Evolutionary conservation across 1,284 basidiomycete species (phyloP), one percentile per base, ranked within the genome.

Genomic region (Puccinia hordei): DNA sequence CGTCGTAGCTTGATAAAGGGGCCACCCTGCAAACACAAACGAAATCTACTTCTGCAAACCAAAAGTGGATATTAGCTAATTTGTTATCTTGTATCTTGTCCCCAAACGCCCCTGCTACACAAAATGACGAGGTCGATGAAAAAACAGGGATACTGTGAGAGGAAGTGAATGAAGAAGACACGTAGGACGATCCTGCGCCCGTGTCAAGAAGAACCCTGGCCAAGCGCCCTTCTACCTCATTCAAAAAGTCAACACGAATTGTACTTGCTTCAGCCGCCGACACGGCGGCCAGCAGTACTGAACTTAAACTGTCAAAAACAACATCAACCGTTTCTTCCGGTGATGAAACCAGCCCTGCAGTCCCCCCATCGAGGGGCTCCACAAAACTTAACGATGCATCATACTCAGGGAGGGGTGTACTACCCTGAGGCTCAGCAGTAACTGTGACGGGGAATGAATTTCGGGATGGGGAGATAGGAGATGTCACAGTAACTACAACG

Each of bases 201-300:
- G 63, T 66, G 27, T 66, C 63, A 9, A 66, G 30, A 24, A 68
- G 35, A 12, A 68, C n/a, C n/a, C 65, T 35, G 38, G 65, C 46
- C n/a, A 24, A 35, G 12, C 35, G 22, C n/a, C 30, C 30, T 22
- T 68, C 27, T n/a, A 68, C 22, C 46, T 22, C 38, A 10, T 41
- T 24, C 2, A 33, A 22, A 15, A 68, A 68, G 13, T 68, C 38
- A 24, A n/a, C 38, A n/a, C 65, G 3, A n/a, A n/a, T 9, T 24
- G 9, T 10, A 38, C 15, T n/a, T 38, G 65, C 12, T 22, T 44
- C 65, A 38, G 1, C 24, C 2, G 35, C 65, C 10, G 38, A 22
- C 38, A 68, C 4, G n/a, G 17, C 13, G 24, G 30, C 38, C 15
- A 12, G 24, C 6, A 17, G 41, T 13, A 8, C 13, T 8, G 13